Base-by-base conservation (phyloP, 2,329 filamentous ascomycete genomes). In the Colletotrichum chlorophyti region DNA sequence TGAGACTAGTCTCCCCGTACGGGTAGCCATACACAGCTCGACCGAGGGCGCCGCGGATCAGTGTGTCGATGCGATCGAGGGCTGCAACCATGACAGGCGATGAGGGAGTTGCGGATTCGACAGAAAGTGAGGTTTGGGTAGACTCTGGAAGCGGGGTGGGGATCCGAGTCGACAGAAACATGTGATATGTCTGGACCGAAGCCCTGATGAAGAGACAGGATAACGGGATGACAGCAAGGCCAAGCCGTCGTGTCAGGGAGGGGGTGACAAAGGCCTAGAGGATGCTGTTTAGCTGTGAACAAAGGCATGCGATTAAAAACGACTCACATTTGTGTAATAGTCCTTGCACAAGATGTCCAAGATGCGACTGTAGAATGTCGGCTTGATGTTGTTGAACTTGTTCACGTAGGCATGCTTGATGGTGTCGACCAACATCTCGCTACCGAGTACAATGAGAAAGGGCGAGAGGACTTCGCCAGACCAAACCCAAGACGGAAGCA, bases 301-400 rank as follows among this genome's bases (percentile, higher is more conserved):
- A 23, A 14, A 15, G n/a, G n/a, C n/a, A 26, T 12, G 1, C 14
- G 2, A 10, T n/a, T 11, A 6, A 8, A 7, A 11, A 12, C 2
- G 5, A 71, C 86, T 74, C 70, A 90, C 89, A 70, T 97, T 94
- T 1, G 93, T 94, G 71, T 99, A 99, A 75, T 99, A 99, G 72
- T 99, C 95, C 73, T 98, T 98, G 64, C 93, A 93, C 7, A 99
- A 78, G 5, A 99, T 91, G 69, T 99, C 96, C 14, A 98, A 83
- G 70, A 95, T 97, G 21, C 93, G 87, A 49, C 87, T 85, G 72
- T 99, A 99, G 53, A 99, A 90, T 6, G 84, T 86, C 3, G 95
- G 95, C 63, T 95, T 94, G 65, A 93, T 93, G 66, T 96, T 97
- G 80, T 99, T 99, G 79, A 99, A 99, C 71, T 99, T 99, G 70